Percentiles rank a stretch among this genome's conserved stretches.
Conservation (phyloP, 202 grass and related monocot species). For the Cymbopogon flexuosus region DNA sequence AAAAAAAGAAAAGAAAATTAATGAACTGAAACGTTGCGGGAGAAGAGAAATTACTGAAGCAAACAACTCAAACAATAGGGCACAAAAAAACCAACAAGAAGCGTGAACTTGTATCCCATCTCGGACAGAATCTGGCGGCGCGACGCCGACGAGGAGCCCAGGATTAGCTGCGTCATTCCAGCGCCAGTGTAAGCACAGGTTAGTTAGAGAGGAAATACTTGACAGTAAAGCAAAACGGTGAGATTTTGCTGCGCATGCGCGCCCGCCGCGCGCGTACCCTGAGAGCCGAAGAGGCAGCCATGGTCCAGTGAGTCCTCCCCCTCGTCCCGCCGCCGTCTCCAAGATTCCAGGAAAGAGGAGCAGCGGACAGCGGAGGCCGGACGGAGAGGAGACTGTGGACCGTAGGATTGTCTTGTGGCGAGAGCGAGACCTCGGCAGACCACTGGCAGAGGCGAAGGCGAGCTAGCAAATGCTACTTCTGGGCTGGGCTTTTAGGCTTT, state of each 20-base stretch:
- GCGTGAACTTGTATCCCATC: constrained; percentile 89
- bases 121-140: constrained; percentile 85
- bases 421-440: background rate
- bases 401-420: background rate
- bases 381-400: background rate
- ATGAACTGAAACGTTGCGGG: constrained; percentile 1
- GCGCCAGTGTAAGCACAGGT: background rate
- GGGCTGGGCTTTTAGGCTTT: background rate
- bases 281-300: constrained; percentile 47
- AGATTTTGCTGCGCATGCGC: background rate
- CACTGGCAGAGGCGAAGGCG: background rate
- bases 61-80: background rate
- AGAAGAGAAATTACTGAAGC: background rate
- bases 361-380: background rate
- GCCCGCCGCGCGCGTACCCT: constrained; percentile 37
- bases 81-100: constrained; percentile 47
- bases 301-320: background rate
- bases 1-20: background rate
- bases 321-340: constrained; percentile 15
- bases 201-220: constrained; percentile 14
- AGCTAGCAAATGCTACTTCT: background rate
- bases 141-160: constrained; percentile 83
- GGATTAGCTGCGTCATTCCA: constrained; percentile 54
- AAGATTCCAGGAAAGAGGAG: constrained; percentile 4
- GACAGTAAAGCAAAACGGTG: background rate